Conservation (phyloP, 2,329 filamentous ascomycete species). For the Emydomyces testavorans region DNA sequence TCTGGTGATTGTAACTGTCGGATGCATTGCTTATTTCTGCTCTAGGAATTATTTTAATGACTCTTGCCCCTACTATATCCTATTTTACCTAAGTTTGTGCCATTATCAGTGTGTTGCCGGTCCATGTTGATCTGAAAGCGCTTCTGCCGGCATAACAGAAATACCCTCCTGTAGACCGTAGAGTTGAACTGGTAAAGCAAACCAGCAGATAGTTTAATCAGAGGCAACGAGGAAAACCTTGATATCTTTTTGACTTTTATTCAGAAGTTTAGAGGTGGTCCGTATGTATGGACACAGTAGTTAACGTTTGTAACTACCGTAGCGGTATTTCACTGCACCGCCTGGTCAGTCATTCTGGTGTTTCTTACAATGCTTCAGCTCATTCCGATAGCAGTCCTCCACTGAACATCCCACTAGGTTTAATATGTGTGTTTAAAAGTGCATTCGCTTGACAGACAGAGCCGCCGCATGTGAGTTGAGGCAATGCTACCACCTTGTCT, state of each 20-base stretch:
- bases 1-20: constrained; percentile 26
- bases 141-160: too few species aligned
- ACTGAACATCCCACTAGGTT: not conserved
- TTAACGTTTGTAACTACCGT: too few species aligned
- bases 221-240: not conserved
- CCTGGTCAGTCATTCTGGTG: too few species aligned
- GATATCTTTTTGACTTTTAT: not conserved
- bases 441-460: constrained; percentile 1
- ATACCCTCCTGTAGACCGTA: too few species aligned
- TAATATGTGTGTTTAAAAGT: not conserved
- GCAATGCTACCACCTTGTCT: constrained; percentile 35
- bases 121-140: not conserved
- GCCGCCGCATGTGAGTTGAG: constrained; percentile 13
- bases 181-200: too few species aligned
- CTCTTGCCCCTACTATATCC: not conserved
- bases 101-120: not conserved
- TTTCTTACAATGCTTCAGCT: not conserved
- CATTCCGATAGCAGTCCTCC: not conserved
- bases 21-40: constrained; percentile 23
- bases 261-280: not conserved
- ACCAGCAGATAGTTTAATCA: too few species aligned
- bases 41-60: constrained; percentile 15
- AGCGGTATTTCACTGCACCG: too few species aligned
- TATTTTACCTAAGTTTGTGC: not conserved
- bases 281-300: too few species aligned